Conservation (phyloP, 1,284 basidiomycete species). For the Puccinia novopanici region DNA sequence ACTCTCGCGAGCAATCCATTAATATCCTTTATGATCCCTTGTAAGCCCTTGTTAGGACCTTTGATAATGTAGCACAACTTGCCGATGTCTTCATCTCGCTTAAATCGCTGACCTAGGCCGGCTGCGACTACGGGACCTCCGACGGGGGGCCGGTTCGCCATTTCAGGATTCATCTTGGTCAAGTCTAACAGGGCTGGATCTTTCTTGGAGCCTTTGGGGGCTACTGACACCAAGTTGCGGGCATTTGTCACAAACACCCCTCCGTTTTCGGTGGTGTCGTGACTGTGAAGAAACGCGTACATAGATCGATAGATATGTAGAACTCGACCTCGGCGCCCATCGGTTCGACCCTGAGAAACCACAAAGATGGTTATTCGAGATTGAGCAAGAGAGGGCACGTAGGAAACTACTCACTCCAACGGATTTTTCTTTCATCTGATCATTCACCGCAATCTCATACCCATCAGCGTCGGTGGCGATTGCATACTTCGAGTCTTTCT, state of each 20-base stretch:
- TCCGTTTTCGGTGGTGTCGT: conserved; percentile 84
- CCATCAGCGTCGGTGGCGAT: conserved; percentile 89
- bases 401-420: conserved; percentile 69
- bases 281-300: conserved; percentile 90
- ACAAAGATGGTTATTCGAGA: background rate
- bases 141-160: conserved; percentile 59
- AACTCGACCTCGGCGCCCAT: conserved; percentile 87
- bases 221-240: conserved; percentile 74
- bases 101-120: conserved; percentile 76
- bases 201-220: conserved; percentile 74
- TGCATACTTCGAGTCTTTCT: conserved; percentile 78
- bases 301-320: conserved; percentile 93
- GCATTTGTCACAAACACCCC: conserved; percentile 88
- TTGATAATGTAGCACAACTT: conserved; percentile 77
- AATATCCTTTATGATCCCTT: conserved; percentile 91
- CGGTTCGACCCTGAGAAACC: conserved; percentile 50
- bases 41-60: conserved; percentile 86
- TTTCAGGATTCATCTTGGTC: conserved; percentile 92
- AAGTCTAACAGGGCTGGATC: conserved; percentile 67
- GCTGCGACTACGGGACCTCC: conserved; percentile 68
- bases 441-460: conserved; percentile 72
- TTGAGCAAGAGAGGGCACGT: background rate
- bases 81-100: conserved; percentile 80
- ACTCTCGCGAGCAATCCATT: conserved; percentile 85
- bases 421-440: conserved; percentile 90